Percentiles rank a stretch among this genome's conserved stretches.
These are phyloP conservation scores for Cyclotella choctawhatcheeana DNA, from an alignment of 108 stramenopile genomes.

Conservation along the genomic window DNA sequence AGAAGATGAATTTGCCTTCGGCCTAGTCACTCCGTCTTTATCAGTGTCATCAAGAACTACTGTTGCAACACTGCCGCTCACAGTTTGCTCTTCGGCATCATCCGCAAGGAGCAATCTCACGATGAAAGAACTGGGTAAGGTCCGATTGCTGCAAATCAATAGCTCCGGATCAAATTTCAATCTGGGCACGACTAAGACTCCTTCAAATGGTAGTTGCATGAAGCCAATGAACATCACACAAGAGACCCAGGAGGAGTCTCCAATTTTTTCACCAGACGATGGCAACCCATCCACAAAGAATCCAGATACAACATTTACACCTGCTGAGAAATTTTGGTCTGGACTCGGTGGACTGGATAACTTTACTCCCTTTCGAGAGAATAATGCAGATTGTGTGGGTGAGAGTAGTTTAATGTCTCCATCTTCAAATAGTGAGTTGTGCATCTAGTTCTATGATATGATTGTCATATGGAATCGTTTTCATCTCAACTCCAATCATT, in stretches of 20 bases:
- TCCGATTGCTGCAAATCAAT: conserved; percentile 12
- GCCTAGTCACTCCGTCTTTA: conserved; percentile 37
- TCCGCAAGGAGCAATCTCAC: conserved; percentile 32
- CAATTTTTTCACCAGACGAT: conserved; percentile 28
- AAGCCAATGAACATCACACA: conserved; percentile 41
- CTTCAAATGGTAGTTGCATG: conserved; percentile 26
- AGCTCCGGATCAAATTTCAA: conserved; percentile 9
- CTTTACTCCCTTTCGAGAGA: conserved; percentile 29
- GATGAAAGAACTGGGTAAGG: conserved; percentile 25
- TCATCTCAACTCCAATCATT: neutral
- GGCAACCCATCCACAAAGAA: conserved; percentile 7
- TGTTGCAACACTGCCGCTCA: conserved; percentile 38
- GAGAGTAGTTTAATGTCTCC: conserved; percentile 31
- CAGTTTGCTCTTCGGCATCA: conserved; percentile 36
- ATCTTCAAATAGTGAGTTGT: conserved; percentile 36
- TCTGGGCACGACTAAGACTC: neutral
- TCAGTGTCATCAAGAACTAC: conserved; percentile 45
- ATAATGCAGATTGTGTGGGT: conserved; percentile 3
- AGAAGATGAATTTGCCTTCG: conserved; percentile 18
- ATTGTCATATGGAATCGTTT: neutral
- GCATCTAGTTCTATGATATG: neutral
- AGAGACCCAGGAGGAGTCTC: conserved; percentile 9
- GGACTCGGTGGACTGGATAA: conserved; percentile 34
- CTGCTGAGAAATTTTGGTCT: conserved; percentile 33
- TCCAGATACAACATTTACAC: conserved; percentile 23